Evolutionary conservation across 257 asterid species (phyloP).

Genomic region (Marsdenia floribunda): DNA sequence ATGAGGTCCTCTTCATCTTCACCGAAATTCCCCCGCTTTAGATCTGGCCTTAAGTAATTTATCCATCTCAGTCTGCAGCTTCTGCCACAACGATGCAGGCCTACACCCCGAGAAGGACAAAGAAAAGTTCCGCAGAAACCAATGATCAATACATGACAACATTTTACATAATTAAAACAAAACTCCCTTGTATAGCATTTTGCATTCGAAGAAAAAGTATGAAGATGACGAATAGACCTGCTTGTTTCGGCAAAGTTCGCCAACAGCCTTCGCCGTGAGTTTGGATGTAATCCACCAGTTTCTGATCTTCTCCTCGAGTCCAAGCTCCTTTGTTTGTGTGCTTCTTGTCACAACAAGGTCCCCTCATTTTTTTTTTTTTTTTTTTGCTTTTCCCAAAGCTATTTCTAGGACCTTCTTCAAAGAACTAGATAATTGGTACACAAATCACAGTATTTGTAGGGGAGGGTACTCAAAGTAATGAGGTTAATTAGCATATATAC

Average conservation of each 20-base stretch:
- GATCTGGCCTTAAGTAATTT: constrained; percentile 33
- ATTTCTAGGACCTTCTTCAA: background rate
- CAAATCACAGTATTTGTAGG: background rate
- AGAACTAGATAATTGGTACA: background rate
- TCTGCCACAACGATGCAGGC: constrained; percentile 33
- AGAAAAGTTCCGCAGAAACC: no score
- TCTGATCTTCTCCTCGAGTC: constrained; percentile 41
- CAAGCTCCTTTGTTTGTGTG: constrained; percentile 23
- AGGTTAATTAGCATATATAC: background rate
- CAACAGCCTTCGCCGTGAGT: constrained; percentile 34
- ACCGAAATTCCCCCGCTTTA: constrained; percentile 28
- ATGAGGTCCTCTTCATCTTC: constrained; percentile 45
- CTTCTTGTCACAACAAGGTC: constrained; percentile 13
- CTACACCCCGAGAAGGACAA: background rate
- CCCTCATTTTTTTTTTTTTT: constrained; percentile 4
- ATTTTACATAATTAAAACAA: no score
- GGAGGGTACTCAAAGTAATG: no score
- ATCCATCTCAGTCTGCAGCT: constrained; percentile 36
- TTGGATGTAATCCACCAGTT: constrained; percentile 29
- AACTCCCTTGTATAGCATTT: no score
- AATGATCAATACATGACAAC: no score
- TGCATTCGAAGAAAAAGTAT: no score
- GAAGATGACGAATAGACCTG: constrained; percentile 21
- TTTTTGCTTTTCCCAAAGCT: no score
- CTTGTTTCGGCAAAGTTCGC: constrained; percentile 32